phyloP scores from a whole-genome alignment of 163 green algal species.

The Scenedesmus sp. region DNA sequence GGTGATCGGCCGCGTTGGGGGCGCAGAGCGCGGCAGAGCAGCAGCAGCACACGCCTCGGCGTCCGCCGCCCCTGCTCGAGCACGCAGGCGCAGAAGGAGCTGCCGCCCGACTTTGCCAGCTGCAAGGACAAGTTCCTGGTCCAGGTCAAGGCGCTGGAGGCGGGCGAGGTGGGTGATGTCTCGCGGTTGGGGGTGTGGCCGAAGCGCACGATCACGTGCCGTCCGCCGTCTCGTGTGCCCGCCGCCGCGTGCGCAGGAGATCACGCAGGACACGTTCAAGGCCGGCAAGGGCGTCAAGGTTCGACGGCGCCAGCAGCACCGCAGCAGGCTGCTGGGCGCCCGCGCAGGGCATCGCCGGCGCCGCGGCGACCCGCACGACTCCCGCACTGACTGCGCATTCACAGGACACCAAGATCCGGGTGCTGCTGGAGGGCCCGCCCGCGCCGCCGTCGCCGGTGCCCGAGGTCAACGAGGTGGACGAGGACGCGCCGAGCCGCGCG shows the following conservation, averaged over 20 bases:
- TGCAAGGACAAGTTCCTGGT: conserved; percentile 89
- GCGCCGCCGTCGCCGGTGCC: conserved; percentile 77
- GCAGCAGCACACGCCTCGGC: background rate
- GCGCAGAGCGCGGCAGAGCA: background rate
- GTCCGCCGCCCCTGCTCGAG: background rate
- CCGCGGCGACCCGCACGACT: background rate
- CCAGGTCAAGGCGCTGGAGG: conserved; percentile 57
- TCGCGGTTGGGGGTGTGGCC: background rate
- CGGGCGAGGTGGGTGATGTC: conserved; percentile 57
- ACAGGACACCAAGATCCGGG: conserved; percentile 71
- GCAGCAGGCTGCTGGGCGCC: background rate
- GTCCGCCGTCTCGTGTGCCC: conserved; percentile 15
- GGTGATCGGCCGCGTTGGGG: too few relatives aligned
- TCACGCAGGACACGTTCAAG: conserved; percentile 20
- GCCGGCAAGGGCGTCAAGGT: conserved; percentile 26
- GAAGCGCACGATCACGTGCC: conserved; percentile 39
- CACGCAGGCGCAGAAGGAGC: conserved; percentile 74
- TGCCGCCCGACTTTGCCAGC: conserved; percentile 66
- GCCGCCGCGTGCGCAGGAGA: background rate
- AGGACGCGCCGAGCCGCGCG: conserved; percentile 20
- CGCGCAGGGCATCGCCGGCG: background rate
- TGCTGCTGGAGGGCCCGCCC: conserved; percentile 68
- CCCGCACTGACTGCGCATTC: background rate
- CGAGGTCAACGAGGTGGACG: conserved; percentile 42
- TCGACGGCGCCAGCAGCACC: background rate